A percentile compares a stretch with the other conserved stretches of the same genome.
phyloP scores from a whole-genome alignment of 2,329 filamentous ascomycete genomes.

The Didymella keratinophila region DNA sequence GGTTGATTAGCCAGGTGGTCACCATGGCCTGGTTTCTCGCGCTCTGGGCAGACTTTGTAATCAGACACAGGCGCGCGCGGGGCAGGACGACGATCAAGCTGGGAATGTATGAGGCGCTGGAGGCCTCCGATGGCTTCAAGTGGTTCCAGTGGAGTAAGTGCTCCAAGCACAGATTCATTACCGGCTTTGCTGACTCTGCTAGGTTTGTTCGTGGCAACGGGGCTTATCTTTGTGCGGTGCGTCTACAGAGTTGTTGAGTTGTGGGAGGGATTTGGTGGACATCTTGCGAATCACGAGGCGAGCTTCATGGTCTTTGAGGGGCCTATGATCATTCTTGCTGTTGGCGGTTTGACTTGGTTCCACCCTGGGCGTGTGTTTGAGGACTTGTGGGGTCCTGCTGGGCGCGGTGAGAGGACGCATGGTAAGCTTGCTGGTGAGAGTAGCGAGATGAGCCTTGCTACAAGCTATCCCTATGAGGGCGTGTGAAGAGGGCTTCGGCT shows the following conservation, averaged over 20 bases:
- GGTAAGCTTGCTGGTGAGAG: background rate
- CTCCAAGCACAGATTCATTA: no score
- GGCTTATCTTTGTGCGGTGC: background rate
- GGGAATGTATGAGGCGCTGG: background rate
- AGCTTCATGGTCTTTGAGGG: constrained; percentile 62
- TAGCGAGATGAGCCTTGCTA: background rate
- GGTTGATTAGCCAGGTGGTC: background rate
- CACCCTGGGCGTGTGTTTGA: background rate
- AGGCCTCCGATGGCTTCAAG: background rate
- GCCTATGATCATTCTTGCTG: constrained; percentile 58
- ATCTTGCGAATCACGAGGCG: constrained; percentile 56
- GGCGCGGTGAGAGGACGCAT: background rate
- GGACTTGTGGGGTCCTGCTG: background rate
- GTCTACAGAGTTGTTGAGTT: constrained; percentile 45
- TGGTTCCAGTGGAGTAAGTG: background rate
- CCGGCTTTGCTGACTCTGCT: background rate
- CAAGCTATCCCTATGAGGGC: background rate
- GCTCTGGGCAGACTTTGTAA: background rate
- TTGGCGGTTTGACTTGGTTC: constrained; percentile 32
- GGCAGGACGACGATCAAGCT: background rate
- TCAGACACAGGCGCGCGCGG: background rate
- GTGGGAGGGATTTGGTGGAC: constrained; percentile 53
- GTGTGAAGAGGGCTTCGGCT: background rate
- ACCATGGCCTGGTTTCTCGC: background rate
- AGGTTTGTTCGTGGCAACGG: background rate